Base-by-base conservation (phyloP, 192 early-diverging fungal species). In the Rhizophlyctis rosea region DNA sequence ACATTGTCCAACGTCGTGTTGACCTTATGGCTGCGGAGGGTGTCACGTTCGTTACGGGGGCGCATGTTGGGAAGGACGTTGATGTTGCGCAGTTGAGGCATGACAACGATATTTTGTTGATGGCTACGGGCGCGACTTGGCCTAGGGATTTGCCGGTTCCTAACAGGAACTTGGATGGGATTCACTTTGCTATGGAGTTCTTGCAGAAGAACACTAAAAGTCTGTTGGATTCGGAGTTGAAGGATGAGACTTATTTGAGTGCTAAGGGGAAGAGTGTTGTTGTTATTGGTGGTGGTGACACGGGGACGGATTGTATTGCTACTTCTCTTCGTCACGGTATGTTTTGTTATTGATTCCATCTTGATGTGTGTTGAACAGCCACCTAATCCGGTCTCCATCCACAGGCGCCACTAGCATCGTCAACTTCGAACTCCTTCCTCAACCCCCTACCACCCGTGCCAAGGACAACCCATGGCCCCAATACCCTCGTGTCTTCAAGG, bases 151-250 rank as follows among this genome's bases (percentile, higher is more conserved):
- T 99, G 67, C 76, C 83, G 35, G 93, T 99, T 50, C 90, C 90
- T 18, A 89, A 89, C 70, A 83, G 96, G 35, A 77, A 90, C 57
- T 71, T 92, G 60, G 82, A 92, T 58, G 94, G 94, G 57, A 87
- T 97, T 62, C 91, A 97, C 80, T 99, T 96, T 80, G 96, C 96
- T 50, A 97, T 99, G 95, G 96, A 99, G 63, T 99, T 85, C 76
- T 77, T 99, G 70, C 90, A 93, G 53, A 79, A 80, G 50, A 95
- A 90, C 75, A 96, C 94, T 16, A 90, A 94, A 76, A 79, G 77
- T 27, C 77, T 98, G 36, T 72, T 98, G 34, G 89, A 93, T 73
- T 90, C 81, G 30, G 83, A 88, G 25, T 73, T 95, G 31, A 68
- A 76, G 54, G 85, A 93, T 71, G 85, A 81, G 49, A 71, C 81